These are phyloP conservation scores for Colletotrichum melonis DNA, from an alignment of 2,329 filamentous ascomycete genomes.

Conservation along the genomic window DNA sequence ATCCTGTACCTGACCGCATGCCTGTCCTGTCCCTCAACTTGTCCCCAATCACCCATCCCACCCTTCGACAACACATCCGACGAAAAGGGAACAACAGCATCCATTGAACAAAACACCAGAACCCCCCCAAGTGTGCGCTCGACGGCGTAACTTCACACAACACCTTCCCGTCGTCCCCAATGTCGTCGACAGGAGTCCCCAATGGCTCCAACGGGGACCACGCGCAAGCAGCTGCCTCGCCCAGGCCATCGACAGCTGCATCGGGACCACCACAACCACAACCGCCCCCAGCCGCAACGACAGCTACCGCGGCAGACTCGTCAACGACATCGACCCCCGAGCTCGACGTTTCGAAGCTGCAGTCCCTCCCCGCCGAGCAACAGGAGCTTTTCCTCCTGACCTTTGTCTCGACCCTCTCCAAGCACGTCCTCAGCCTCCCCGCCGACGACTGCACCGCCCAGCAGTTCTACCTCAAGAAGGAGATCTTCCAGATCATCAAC, in stretches of 20 bases:
- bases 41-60: conserved; percentile 22
- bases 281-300: conserved; percentile 36
- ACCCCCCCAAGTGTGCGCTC: not conserved
- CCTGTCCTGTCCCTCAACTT: conserved; percentile 19
- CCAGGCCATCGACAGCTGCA: conserved; percentile 36
- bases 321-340: conserved; percentile 71
- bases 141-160: conserved; percentile 11
- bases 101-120: conserved; percentile 4
- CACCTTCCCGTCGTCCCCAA: conserved; percentile 34
- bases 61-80: conserved; percentile 14
- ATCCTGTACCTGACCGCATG: conserved; percentile 27
- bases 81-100: conserved; percentile 5
- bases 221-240: conserved; percentile 36
- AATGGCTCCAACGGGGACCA: conserved; percentile 46
- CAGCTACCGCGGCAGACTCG: conserved; percentile 47
- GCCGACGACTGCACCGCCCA: conserved; percentile 86
- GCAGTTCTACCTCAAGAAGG: conserved; percentile 92
- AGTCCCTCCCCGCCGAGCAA: conserved; percentile 90
- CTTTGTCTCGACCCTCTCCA: conserved; percentile 84
- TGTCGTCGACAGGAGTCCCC: conserved; percentile 52
- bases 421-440: conserved; percentile 80
- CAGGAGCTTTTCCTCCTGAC: conserved; percentile 94
- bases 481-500: conserved; percentile 92
- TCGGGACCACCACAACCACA: conserved; percentile 37
- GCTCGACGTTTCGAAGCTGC: conserved; percentile 90